A percentile compares a stretch with the other conserved stretches of the same genome.
Conservation (phyloP, 345 rosid genomes). For the Arabidopsis thaliana region TAIR10.1 NC_003070.9:1198001-1198500, state of each 20-base stretch:
- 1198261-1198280: conserved; percentile 28
- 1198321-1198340: conserved; percentile 26
- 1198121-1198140: conserved; percentile 27
- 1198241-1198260: neutral
- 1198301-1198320: neutral
- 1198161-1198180: conserved; percentile 45
- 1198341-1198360: neutral
- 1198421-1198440: conserved; percentile 20
- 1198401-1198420: neutral
- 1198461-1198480: conserved; percentile 22
- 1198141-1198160: neutral
- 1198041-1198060: conserved; percentile 38
- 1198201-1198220: neutral
- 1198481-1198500: conserved; percentile 6
- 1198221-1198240: neutral
- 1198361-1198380: conserved; percentile 4
- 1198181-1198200: neutral
- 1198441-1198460: conserved; percentile 20
- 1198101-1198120: conserved; percentile 23
- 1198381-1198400: conserved; percentile 11
- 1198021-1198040: conserved; percentile 33
- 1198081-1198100: conserved; percentile 26
- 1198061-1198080: conserved; percentile 34
- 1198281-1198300: conserved; percentile 36
- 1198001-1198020: too few species aligned